Percentiles rank a stretch among this genome's conserved stretches.
These are phyloP conservation scores for Trichoderma guizhouense DNA, from an alignment of 2,329 filamentous ascomycete species.

Conservation along the genomic window DNA sequence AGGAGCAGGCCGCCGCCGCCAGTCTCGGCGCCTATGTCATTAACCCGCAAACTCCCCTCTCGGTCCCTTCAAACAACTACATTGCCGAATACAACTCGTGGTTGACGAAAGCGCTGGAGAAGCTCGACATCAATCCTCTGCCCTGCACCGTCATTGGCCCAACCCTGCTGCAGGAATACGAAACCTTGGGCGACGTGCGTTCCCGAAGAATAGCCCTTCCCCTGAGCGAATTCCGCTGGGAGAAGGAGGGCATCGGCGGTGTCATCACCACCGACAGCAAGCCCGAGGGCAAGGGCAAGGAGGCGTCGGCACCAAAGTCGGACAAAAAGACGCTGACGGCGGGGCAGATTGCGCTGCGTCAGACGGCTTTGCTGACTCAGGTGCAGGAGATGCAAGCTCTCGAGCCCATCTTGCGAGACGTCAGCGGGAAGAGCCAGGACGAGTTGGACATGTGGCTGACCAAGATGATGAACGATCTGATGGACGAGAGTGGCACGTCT, in stretches of 20 bases:
- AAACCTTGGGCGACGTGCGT: slow-evolving; percentile 64
- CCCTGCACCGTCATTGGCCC: slow-evolving; percentile 76
- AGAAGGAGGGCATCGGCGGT: slow-evolving; percentile 68
- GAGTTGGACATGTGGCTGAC: slow-evolving; percentile 91
- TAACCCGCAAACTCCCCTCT: slow-evolving; percentile 77
- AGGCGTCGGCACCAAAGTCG: slow-evolving; percentile 27
- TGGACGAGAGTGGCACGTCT: slow-evolving; percentile 72
- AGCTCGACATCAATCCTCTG: slow-evolving; percentile 64
- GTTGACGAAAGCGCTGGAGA: slow-evolving; percentile 72
- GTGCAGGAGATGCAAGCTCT: slow-evolving; percentile 81
- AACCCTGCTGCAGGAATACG: slow-evolving; percentile 77
- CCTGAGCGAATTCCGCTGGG: slow-evolving; percentile 81
- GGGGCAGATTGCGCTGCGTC: slow-evolving; percentile 69
- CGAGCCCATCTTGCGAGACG: slow-evolving; percentile 77
- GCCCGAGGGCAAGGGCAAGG: slow-evolving; percentile 50
- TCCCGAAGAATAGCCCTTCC: slow-evolving; percentile 82
- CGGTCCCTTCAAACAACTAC: slow-evolving; percentile 75
- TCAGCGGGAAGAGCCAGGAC: slow-evolving; percentile 80
- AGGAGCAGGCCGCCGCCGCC: slow-evolving; percentile 62
- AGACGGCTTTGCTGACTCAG: slow-evolving; percentile 76
- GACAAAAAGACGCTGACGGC: slow-evolving; percentile 54
- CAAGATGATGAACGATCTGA: slow-evolving; percentile 79
- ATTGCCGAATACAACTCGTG: slow-evolving; percentile 80
- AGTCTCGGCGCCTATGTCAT: slow-evolving; percentile 78
- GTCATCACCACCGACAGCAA: slow-evolving; percentile 59